Evolutionary conservation across 768 basidiomycete genomes (phyloP).

Genomic region (Tylopilus plumbeoviolaceoides): DNA sequence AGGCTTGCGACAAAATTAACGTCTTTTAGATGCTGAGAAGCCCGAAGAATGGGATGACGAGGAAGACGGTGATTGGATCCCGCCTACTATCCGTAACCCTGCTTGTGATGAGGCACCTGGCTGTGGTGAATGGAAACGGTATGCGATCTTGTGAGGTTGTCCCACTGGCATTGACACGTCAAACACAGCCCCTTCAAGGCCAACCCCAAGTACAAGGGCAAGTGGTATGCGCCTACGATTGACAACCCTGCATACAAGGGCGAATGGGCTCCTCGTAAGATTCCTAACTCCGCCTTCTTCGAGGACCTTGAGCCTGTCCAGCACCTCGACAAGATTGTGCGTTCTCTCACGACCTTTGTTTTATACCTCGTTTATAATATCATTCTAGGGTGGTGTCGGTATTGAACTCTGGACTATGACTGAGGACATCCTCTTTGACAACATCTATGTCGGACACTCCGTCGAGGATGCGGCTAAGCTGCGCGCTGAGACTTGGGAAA

Average conservation of each 20-base stretch:
- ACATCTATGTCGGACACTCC: slow-evolving; percentile 93
- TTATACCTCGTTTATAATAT: too few species aligned
- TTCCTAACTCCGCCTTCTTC: slow-evolving; percentile 87
- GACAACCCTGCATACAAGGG: slow-evolving; percentile 99
- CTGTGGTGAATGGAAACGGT: slow-evolving; percentile 94
- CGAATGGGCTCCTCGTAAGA: slow-evolving; percentile 87
- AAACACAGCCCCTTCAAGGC: slow-evolving; percentile 67
- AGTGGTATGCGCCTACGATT: slow-evolving; percentile 92
- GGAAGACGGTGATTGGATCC: slow-evolving; percentile 98
- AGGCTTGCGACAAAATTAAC: slow-evolving; percentile 1
- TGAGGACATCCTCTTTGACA: slow-evolving; percentile 88
- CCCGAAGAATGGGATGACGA: slow-evolving; percentile 99
- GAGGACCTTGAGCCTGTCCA: slow-evolving; percentile 83
- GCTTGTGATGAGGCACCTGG: slow-evolving; percentile 87
- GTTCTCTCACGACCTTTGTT: slow-evolving; percentile 20
- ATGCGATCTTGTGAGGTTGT: not conserved
- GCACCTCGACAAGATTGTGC: slow-evolving; percentile 78
- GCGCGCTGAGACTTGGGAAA: slow-evolving; percentile 82
- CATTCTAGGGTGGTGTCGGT: slow-evolving; percentile 76
- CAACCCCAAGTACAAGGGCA: slow-evolving; percentile 97
- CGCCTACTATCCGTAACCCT: slow-evolving; percentile 86
- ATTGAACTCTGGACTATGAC: slow-evolving; percentile 99
- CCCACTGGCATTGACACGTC: not conserved
- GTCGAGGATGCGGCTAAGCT: slow-evolving; percentile 77
- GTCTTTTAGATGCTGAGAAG: slow-evolving; percentile 67